Evolutionary conservation across 2,329 filamentous ascomycete genomes (phyloP), one percentile per base, ranked within the genome.

Genomic region (Colletotrichum tropicicola): DNA sequence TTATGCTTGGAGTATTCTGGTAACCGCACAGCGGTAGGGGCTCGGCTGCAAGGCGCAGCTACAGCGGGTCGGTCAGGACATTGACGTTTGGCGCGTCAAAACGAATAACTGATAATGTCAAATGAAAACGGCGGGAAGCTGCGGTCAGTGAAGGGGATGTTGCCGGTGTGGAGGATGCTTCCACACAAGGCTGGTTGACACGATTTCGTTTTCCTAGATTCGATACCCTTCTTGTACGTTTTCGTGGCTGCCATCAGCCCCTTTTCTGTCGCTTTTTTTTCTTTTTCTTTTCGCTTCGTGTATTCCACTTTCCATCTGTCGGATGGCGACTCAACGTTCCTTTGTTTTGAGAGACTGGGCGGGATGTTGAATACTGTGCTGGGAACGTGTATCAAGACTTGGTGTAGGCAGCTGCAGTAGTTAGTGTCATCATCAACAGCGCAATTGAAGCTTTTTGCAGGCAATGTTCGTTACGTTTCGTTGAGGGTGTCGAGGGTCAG

Each of bases 211-310:
- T 69, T 68, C 69, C 27, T 59, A 55, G 58, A 68, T 60, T 71
- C 68, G 72, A 73, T 73, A 73, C 72, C 72, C 72, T 71, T 69
- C 57, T 62, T 68, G 47, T 66, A 44, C 59, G 15, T 67, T 44
- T 58, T 39, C 15, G 28, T 49, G 43, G 51, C 52, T 49, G 45
- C 13, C 44, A 27, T 25, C 35, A 48, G 32, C 32, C 21, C 19
- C 3, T 21, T 37, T n/a, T n/a, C n/a, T n/a, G n/a, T n/a, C n/a
- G n/a, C n/a, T n/a, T n/a, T n/a, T n/a, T n/a, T n/a, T n/a, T n/a
- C n/a, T n/a, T n/a, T n/a, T n/a, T n/a, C n/a, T n/a, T 44, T 65
- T 49, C 57, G 30, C 44, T 61, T 65, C 56, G 32, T 61, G 49
- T 61, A 55, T 54, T 15, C 35, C 49, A 44, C 28, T 60, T 30